These are phyloP conservation scores for Eleusine coracana DNA, from an alignment of 176 grass and related monocot species.

Conservation along the genomic window DNA sequence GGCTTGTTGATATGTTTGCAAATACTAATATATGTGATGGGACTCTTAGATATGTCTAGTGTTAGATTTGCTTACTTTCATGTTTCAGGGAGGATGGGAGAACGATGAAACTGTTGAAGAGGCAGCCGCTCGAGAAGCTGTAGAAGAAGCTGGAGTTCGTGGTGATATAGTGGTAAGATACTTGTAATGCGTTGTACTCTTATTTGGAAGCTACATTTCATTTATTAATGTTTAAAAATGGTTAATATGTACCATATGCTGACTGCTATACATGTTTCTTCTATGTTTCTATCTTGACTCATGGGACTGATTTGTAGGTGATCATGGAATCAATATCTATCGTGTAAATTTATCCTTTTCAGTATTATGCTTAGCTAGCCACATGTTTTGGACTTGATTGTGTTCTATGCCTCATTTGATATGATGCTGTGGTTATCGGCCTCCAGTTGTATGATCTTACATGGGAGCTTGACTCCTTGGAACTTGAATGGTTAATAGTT, in stretches of 20 bases:
- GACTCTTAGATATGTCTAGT: conserved; percentile 2
- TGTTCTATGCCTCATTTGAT: neutral
- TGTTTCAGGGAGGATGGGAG: conserved; percentile 95
- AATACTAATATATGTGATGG: neutral
- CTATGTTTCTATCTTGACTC: neutral
- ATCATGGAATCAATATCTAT: neutral
- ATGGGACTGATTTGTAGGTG: neutral
- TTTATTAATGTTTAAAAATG: neutral
- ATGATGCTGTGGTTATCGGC: neutral
- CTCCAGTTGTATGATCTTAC: conserved; percentile 4
- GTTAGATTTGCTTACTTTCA: conserved; percentile 18
- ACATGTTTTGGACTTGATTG: neutral
- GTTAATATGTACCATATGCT: conserved; percentile 1
- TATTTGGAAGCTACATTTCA: neutral
- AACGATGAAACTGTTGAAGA: conserved; percentile 99
- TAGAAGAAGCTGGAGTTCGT: conserved; percentile 98
- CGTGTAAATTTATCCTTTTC: neutral
- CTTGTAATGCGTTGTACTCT: neutral
- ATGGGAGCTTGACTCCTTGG: neutral
- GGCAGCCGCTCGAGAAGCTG: conserved; percentile 90
- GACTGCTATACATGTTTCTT: conserved; percentile 13
- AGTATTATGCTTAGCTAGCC: neutral
- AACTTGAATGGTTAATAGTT: neutral
- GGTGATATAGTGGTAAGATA: conserved; percentile 83
- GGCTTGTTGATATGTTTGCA: conserved; percentile 24